phyloP scores from a whole-genome alignment of 495 filamentous ascomycete genomes.

The Penicillium cinerascens region DNA sequence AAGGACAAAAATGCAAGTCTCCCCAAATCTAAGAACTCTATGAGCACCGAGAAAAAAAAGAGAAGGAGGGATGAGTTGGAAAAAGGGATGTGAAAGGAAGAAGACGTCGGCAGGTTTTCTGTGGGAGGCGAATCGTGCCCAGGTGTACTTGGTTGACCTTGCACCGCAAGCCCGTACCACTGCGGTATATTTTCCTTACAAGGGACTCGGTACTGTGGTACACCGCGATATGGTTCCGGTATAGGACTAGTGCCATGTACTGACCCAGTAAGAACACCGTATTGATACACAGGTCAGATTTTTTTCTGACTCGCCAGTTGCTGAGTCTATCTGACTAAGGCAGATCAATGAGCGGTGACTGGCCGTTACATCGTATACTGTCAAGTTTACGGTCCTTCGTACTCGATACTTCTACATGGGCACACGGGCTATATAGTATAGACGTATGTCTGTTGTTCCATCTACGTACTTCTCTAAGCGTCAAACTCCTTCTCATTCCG shows the following conservation, averaged over 20 bases:
- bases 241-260: background rate
- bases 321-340: background rate
- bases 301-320: conserved; percentile 10
- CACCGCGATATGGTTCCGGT: background rate
- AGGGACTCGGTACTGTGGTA: background rate
- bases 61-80: conserved; percentile 19
- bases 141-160: conserved; percentile 10
- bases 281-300: background rate
- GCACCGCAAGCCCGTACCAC: background rate
- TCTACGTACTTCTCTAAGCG: conserved; percentile 2
- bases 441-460: background rate
- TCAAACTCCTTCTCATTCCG: conserved; percentile 15
- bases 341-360: background rate
- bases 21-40: conserved; percentile 40
- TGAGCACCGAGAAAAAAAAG: conserved; percentile 35
- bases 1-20: conserved; percentile 36
- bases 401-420: background rate
- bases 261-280: background rate
- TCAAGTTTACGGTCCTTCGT: background rate
- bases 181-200: background rate
- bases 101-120: conserved; percentile 19
- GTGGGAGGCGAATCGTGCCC: conserved; percentile 30
- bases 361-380: background rate
- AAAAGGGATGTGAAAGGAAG: conserved; percentile 42
- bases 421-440: background rate